A percentile compares a stretch with the other conserved stretches of the same genome.
These are phyloP conservation scores for Kwoniella shivajii DNA, from an alignment of 1,284 basidiomycete genomes.

Conservation along the genomic window DNA sequence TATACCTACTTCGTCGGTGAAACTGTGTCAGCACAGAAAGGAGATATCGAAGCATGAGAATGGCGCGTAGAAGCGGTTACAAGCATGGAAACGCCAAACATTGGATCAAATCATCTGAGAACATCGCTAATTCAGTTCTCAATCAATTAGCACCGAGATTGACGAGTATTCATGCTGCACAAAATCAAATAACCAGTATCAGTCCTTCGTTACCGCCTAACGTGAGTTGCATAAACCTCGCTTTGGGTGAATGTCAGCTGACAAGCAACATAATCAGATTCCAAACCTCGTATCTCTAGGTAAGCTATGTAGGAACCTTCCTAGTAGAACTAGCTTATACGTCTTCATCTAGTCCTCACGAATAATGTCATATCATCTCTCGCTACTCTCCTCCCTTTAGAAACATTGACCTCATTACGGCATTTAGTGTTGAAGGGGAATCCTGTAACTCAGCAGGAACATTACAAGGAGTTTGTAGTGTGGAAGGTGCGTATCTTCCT, in stretches of 20 bases:
- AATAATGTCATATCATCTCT: conserved; percentile 67
- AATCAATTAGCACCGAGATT: conserved; percentile 76
- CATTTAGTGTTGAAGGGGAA: conserved; percentile 87
- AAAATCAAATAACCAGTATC: conserved; percentile 88
- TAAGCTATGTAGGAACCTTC: conserved; percentile 16
- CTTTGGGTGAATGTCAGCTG: conserved; percentile 5
- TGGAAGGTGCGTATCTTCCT: conserved; percentile 62
- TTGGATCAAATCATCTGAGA: too few species aligned
- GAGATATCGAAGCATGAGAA: too few species aligned
- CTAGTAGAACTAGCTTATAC: background rate
- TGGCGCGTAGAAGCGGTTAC: too few species aligned
- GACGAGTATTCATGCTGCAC: conserved; percentile 84
- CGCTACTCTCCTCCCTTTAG: conserved; percentile 78
- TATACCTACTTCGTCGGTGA: too few species aligned
- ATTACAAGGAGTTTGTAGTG: conserved; percentile 86
- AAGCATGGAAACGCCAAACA: too few species aligned
- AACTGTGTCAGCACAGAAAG: too few species aligned
- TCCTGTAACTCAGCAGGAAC: conserved; percentile 88
- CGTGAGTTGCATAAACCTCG: conserved; percentile 30
- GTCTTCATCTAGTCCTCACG: conserved; percentile 38
- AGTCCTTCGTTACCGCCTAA: conserved; percentile 57
- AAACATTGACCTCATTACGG: conserved; percentile 73
- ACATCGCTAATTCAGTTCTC: background rate
- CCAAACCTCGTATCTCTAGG: conserved; percentile 54
- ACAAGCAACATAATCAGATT: conserved; percentile 32